phyloP scores from a whole-genome alignment of 2,329 filamentous ascomycete species.

The Sclerotiophoma versabilis region DNA sequence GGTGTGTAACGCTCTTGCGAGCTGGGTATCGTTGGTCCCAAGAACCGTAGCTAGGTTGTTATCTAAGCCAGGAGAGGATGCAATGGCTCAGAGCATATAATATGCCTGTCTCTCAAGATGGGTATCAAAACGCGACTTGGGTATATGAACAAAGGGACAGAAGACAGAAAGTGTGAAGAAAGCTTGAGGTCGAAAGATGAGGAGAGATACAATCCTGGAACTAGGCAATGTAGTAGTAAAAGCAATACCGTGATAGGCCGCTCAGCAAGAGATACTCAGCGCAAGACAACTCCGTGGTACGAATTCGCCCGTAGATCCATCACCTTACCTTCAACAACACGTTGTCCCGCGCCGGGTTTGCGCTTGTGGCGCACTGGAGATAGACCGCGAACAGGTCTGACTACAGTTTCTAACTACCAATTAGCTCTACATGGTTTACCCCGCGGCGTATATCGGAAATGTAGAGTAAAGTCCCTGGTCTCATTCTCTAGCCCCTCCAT shows the following conservation, averaged over 20 bases:
- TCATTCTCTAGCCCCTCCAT: slow-evolving; percentile 2
- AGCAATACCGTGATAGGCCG: slow-evolving; percentile 15
- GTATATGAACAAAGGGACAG: not conserved
- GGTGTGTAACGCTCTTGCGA: not conserved
- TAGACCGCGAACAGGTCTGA: not conserved
- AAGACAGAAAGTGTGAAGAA: not conserved
- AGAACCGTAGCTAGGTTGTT: not conserved
- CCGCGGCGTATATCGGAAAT: slow-evolving; percentile 32
- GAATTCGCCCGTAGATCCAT: slow-evolving; percentile 11
- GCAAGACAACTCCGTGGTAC: slow-evolving; percentile 24
- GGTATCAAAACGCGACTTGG: not conserved
- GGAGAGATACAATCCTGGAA: not conserved
- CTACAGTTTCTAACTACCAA: slow-evolving; percentile 11
- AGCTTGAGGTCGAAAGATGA: not conserved
- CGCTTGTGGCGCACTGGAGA: not conserved
- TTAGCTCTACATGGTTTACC: not conserved
- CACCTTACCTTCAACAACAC: slow-evolving; percentile 4
- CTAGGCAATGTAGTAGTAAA: not conserved
- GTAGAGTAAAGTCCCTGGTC: slow-evolving; percentile 1
- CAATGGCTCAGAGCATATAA: not conserved
- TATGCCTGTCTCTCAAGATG: not conserved
- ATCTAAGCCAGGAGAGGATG: not conserved
- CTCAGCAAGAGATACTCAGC: not conserved
- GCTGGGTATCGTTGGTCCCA: not conserved
- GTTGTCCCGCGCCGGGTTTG: slow-evolving; percentile 10